Base-by-base conservation (phyloP, 805 yeast genomes). In the Starmerella lactis-condensi region DNA sequence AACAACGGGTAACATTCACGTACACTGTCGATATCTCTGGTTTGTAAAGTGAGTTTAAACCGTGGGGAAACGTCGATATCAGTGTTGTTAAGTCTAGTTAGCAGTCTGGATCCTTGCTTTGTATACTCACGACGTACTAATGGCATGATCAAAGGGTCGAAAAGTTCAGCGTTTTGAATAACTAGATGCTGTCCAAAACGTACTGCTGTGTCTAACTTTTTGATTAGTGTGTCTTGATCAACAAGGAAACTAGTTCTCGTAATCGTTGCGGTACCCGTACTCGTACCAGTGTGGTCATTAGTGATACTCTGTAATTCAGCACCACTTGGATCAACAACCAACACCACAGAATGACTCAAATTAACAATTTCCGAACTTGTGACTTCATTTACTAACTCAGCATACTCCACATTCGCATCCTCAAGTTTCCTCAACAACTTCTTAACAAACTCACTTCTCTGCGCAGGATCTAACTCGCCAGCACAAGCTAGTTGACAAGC, bases 171-270 rank as follows among this genome's bases (percentile, higher is more conserved):
- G 53, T 85, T 85, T 41, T 69, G 69, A 12, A 85, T 61, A 10
- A 83, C 46, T 6, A 85, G 56, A 1, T 66, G 44, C 2, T 78
- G 81, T 4, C 96, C 95, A 59, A 83, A 83, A 40, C 89, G 58
- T 17, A 83, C 48, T 0, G 92, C 74, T 44, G 79, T 75, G 47
- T 82, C 93, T 11, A 85, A 46, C 26, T 69, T 75, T 40, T 70
- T 72, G 3, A 65, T 48, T 47, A 72, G 77, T 0, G 74, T 67
- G 4, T 61, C 65, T 6, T 42, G 25, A 43, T 76, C 81, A 26
- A 75, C 51, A 45, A 85, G 78, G 43, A 91, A 76, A 0, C 92
- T 67, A 0, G 70, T 29, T 1, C 16, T 22, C 17, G 32, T 37
- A 9, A 27, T 21, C 3, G 23, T 23, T 3, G 15, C 16, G 16